Conservation (phyloP, 1,284 basidiomycete genomes). For the Trichosporon inkin region DNA sequence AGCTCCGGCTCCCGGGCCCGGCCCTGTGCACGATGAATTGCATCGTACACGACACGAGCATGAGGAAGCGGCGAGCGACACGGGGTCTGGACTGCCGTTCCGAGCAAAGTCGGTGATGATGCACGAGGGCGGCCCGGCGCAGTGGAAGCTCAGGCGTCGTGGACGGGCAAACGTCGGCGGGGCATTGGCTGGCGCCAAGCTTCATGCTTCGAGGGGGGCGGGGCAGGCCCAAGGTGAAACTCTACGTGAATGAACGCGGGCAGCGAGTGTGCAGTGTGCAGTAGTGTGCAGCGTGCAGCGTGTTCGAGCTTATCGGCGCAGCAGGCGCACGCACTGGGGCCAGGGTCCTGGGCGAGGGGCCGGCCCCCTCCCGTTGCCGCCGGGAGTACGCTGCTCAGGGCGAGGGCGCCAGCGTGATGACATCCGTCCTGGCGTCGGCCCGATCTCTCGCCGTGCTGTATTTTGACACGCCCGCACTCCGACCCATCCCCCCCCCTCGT, state of each 20-base stretch:
- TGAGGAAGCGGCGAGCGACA: too few relatives aligned
- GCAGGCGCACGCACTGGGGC: not conserved
- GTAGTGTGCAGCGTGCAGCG: too few relatives aligned
- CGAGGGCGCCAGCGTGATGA: not conserved
- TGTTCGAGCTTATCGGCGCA: not conserved
- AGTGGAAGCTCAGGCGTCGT: not conserved
- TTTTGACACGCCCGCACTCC: too few relatives aligned
- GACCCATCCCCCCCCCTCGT: too few relatives aligned
- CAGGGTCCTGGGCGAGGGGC: not conserved
- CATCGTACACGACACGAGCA: too few relatives aligned
- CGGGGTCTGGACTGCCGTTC: not conserved
- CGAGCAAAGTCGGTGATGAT: not conserved
- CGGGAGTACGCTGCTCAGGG: not conserved
- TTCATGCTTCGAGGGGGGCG: not conserved
- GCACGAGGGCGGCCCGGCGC: not conserved
- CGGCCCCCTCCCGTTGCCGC: slow-evolving; percentile 6
- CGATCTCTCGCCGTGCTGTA: too few relatives aligned
- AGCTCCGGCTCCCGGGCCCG: too few relatives aligned
- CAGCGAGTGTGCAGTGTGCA: too few relatives aligned
- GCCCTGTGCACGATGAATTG: too few relatives aligned
- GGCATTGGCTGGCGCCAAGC: not conserved
- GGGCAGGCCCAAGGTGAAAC: not conserved
- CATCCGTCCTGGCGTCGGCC: not conserved
- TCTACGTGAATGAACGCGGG: too few relatives aligned
- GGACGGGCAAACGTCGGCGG: not conserved